Evolutionary conservation across 2,329 filamentous ascomycete species (phyloP).

Genomic region (Penicillium sp.): DNA sequence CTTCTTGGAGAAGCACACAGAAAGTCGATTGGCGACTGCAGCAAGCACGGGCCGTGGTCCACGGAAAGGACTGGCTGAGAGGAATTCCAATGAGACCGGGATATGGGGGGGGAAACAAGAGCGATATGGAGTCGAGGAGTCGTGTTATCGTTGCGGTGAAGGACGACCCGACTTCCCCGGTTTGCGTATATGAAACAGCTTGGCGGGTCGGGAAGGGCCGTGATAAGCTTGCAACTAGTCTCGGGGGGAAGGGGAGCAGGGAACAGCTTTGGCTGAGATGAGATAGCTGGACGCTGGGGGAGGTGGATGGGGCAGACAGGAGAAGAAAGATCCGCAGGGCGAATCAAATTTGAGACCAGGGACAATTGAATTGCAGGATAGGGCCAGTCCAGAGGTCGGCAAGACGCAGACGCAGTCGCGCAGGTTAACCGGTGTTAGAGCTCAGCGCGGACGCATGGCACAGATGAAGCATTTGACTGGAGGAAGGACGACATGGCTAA

Average conservation of each 20-base stretch:
- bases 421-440: slow-evolving; percentile 26
- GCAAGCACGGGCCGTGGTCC: slow-evolving; percentile 17
- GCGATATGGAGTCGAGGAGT: slow-evolving; percentile 2
- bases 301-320: neutral
- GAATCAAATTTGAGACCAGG: slow-evolving; percentile 21
- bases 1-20: slow-evolving; percentile 15
- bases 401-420: slow-evolving; percentile 20
- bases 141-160: slow-evolving; percentile 33
- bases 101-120: neutral
- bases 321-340: slow-evolving; percentile 14
- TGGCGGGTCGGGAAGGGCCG: slow-evolving; percentile 15
- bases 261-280: slow-evolving; percentile 9
- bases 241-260: neutral
- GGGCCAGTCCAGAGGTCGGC: slow-evolving; percentile 17
- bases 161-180: slow-evolving; percentile 11
- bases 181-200: slow-evolving; percentile 5
- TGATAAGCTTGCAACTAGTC: slow-evolving; percentile 28
- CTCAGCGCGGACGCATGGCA: slow-evolving; percentile 27
- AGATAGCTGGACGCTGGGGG: neutral
- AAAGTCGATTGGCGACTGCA: slow-evolving; percentile 15
- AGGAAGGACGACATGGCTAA: slow-evolving; percentile 24
- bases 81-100: slow-evolving; percentile 13
- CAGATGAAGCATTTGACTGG: slow-evolving; percentile 29
- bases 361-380: slow-evolving; percentile 5
- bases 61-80: slow-evolving; percentile 19